A percentile compares a stretch with the other conserved stretches of the same genome.
Evolutionary conservation across 1,284 basidiomycete species (phyloP).

Genomic region (Agroathelia rolfsii): DNA sequence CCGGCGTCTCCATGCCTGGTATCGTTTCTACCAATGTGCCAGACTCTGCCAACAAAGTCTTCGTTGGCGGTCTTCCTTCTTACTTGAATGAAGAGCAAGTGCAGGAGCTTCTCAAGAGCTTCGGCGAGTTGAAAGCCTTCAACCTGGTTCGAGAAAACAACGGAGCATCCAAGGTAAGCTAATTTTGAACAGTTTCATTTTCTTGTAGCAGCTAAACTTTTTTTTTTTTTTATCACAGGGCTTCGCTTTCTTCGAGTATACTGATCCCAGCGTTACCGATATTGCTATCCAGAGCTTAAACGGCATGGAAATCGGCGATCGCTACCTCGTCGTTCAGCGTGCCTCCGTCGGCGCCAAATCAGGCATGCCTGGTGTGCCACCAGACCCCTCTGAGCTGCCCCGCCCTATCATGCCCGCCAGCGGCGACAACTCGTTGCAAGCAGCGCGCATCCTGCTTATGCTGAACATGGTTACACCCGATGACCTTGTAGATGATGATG

Average conservation of each 20-base stretch:
- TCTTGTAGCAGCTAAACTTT: constrained; percentile 2
- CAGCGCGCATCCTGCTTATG: constrained; percentile 86
- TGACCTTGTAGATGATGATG: constrained; percentile 84
- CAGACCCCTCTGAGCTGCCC: constrained; percentile 55
- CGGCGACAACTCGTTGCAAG: constrained; percentile 47
- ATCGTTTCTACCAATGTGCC: constrained; percentile 95
- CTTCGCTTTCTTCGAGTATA: constrained; percentile 98
- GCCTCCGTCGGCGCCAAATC: constrained; percentile 87
- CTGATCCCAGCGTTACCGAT: constrained; percentile 83
- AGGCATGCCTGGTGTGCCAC: constrained; percentile 52
- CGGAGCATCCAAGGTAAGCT: constrained; percentile 75
- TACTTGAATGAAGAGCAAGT: constrained; percentile 98
- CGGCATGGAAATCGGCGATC: constrained; percentile 96
- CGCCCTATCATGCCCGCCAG: constrained; percentile 78
- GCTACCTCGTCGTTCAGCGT: constrained; percentile 92
- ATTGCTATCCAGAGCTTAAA: constrained; percentile 94
- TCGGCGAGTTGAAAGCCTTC: constrained; percentile 95
- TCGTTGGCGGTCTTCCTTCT: constrained; percentile 90
- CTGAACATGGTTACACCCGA: constrained; percentile 98
- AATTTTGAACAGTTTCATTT: not conserved
- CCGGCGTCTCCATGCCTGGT: constrained; percentile 79
- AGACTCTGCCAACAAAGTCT: constrained; percentile 96
- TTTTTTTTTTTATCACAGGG: constrained; percentile 42
- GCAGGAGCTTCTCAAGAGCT: constrained; percentile 93
- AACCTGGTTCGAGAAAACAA: constrained; percentile 94